These are phyloP conservation scores for Pyrenochaeta sp. DNA, from an alignment of 2,329 filamentous ascomycete genomes.

Conservation along the genomic window DNA sequence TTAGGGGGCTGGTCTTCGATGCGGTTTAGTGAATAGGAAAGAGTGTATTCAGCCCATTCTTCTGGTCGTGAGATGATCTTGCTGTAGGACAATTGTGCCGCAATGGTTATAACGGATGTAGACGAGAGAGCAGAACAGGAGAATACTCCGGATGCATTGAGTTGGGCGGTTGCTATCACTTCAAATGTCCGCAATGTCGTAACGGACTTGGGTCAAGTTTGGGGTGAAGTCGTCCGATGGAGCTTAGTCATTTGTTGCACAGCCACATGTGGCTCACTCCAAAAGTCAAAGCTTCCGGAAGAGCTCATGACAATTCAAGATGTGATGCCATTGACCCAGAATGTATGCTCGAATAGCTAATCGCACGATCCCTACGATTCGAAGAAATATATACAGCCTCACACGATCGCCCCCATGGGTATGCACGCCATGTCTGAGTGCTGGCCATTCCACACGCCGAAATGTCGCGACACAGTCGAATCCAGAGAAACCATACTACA, in stretches of 20 bases:
- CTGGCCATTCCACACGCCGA: constrained; percentile 23
- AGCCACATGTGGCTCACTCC: constrained; percentile 21
- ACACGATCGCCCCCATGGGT: constrained; percentile 28
- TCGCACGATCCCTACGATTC: constrained; percentile 23
- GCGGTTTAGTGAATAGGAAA: no score
- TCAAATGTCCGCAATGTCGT: no score
- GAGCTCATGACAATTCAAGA: constrained; percentile 14
- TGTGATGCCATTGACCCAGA: constrained; percentile 25
- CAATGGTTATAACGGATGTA: no score
- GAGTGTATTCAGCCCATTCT: no score
- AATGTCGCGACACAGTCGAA: constrained; percentile 26
- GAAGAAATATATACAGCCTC: constrained; percentile 21
- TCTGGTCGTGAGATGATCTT: no score
- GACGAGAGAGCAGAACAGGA: no score
- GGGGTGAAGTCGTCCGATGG: not conserved
- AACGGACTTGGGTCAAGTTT: no score
- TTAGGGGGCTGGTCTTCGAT: no score
- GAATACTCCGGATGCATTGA: no score
- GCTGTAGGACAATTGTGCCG: no score
- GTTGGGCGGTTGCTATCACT: no score
- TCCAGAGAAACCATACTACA: constrained; percentile 82
- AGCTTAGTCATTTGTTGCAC: constrained; percentile 12
- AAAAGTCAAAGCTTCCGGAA: constrained; percentile 19
- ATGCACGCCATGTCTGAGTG: constrained; percentile 29
- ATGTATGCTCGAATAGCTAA: constrained; percentile 40